phyloP scores from a whole-genome alignment of 148 eudicot species.

The Fagopyrum tataricum region DNA sequence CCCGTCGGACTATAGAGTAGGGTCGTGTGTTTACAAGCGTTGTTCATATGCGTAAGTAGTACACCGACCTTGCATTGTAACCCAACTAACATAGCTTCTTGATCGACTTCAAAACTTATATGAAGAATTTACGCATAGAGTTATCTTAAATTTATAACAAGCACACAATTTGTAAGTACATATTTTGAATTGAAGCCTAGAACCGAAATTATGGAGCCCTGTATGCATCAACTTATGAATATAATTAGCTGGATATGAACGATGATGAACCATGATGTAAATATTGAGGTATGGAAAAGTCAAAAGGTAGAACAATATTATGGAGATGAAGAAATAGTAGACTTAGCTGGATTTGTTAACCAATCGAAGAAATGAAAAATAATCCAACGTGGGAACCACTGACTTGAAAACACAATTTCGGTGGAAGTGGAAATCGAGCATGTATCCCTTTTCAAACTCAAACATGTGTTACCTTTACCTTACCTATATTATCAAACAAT shows the following conservation, averaged over 20 bases:
- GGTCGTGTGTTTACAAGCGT: too few species aligned
- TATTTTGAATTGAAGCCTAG: too few species aligned
- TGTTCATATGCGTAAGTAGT: too few species aligned
- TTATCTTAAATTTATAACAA: too few species aligned
- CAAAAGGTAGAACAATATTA: not conserved
- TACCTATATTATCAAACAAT: not conserved
- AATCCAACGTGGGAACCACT: constrained; percentile 32
- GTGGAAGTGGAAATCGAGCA: constrained; percentile 15
- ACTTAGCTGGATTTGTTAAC: not conserved
- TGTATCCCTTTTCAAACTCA: constrained; percentile 4
- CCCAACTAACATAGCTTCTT: too few species aligned
- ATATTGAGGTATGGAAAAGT: not conserved
- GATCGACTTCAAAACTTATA: too few species aligned
- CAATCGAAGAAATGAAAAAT: not conserved
- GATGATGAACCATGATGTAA: not conserved
- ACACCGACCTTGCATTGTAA: too few species aligned
- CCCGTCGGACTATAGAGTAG: too few species aligned
- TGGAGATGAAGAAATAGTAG: not conserved
- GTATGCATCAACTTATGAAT: too few species aligned
- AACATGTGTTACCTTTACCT: constrained; percentile 7
- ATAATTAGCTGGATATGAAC: not conserved
- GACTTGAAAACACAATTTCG: constrained; percentile 26
- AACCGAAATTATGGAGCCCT: too few species aligned
- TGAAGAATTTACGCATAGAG: too few species aligned
- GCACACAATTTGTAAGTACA: too few species aligned